Percentiles rank a stretch among this genome's conserved stretches.
Conservation (phyloP, 2,329 filamentous ascomycete genomes). For the Metarhizium album region DNA sequence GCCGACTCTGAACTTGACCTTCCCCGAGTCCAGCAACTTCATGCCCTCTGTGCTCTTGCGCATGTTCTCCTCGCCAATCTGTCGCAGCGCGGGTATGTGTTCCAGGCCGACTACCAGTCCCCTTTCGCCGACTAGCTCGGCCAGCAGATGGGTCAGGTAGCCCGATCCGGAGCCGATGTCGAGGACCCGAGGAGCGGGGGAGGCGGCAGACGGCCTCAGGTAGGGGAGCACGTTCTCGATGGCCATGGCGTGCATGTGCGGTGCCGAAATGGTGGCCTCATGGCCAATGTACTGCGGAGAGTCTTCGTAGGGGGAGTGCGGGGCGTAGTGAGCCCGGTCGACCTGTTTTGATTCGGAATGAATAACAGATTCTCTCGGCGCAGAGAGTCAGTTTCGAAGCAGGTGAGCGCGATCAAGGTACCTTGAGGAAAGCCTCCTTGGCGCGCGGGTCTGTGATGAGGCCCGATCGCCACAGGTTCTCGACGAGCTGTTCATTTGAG, state of each 20-base stretch:
- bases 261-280: conserved; percentile 45
- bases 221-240: conserved; percentile 37
- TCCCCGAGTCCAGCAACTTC: conserved; percentile 49
- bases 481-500: conserved; percentile 64
- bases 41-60: conserved; percentile 47
- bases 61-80: conserved; percentile 57
- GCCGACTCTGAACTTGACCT: conserved; percentile 61
- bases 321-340: conserved; percentile 78
- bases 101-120: conserved; percentile 59
- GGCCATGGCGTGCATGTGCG: conserved; percentile 51
- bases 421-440: conserved; percentile 61
- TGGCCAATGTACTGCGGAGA: conserved; percentile 45
- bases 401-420: neutral
- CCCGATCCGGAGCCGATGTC: conserved; percentile 69
- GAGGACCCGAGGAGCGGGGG: conserved; percentile 43
- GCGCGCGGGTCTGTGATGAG: conserved; percentile 65
- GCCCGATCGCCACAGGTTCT: conserved; percentile 61
- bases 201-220: conserved; percentile 24
- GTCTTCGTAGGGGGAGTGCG: conserved; percentile 55
- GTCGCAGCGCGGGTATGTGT: conserved; percentile 55
- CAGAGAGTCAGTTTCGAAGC: neutral
- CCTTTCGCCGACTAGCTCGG: conserved; percentile 54
- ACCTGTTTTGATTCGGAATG: conserved; percentile 40
- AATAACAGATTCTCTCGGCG: neutral
- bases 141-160: conserved; percentile 81